Percentiles rank a stretch among this genome's conserved stretches.
Conservation (phyloP, 805 yeast genomes). For the Scheffersomyces lignosus region DNA sequence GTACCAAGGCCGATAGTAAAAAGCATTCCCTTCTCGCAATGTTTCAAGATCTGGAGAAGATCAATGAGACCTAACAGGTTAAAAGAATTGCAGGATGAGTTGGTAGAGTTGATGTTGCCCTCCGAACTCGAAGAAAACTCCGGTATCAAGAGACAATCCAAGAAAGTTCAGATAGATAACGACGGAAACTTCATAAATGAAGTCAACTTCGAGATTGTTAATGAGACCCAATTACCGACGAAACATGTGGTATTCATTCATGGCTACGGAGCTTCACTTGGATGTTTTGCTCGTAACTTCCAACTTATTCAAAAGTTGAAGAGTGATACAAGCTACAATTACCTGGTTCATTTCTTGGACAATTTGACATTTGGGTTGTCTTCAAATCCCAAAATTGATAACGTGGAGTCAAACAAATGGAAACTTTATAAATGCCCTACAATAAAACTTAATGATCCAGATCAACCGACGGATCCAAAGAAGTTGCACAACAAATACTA, state of each 20-base stretch:
- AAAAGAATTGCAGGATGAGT: conserved; percentile 30
- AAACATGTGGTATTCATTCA: conserved; percentile 53
- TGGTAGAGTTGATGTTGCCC: conserved; percentile 37
- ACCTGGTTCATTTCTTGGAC: conserved; percentile 51
- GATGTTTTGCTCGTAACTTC: conserved; percentile 57
- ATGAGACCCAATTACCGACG: conserved; percentile 18
- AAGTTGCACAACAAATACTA: conserved; percentile 39
- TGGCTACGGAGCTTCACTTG: conserved; percentile 58
- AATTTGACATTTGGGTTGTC: conserved; percentile 53
- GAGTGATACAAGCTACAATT: conserved; percentile 30
- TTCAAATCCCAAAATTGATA: conserved; percentile 40
- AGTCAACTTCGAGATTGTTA: conserved; percentile 29
- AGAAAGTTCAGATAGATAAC: conserved; percentile 21
- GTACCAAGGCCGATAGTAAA: not conserved
- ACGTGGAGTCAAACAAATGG: conserved; percentile 20
- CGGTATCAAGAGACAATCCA: conserved; percentile 17
- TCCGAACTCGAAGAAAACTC: conserved; percentile 17
- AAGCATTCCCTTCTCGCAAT: not conserved
- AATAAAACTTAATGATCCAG: conserved; percentile 25
- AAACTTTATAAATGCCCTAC: conserved; percentile 18
- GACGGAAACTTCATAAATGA: conserved; percentile 34
- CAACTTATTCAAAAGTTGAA: conserved; percentile 35
- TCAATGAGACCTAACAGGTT: conserved; percentile 25
- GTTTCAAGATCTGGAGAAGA: conserved; percentile 16
- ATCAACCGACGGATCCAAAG: conserved; percentile 22